Evolutionary conservation across 768 basidiomycete species (phyloP).

Genomic region (Mycena olivaceomarginata): DNA sequence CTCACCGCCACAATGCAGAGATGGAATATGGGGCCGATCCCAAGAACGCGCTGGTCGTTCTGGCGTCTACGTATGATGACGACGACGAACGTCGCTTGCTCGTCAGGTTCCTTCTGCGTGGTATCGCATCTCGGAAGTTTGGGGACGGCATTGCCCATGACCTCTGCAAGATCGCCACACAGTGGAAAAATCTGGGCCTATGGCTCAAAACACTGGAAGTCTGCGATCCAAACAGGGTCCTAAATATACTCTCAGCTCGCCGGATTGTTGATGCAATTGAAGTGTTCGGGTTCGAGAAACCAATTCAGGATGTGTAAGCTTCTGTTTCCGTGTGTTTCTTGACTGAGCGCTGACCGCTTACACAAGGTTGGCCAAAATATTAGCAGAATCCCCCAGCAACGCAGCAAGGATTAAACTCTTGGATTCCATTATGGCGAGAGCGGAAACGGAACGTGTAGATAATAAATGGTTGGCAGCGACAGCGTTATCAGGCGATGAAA

Average conservation of each 20-base stretch:
- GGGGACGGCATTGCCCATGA: conserved; percentile 1
- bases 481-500: conserved; percentile 26
- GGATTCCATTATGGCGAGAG: conserved; percentile 5
- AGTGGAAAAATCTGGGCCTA: conserved; percentile 4
- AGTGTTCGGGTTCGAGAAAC: conserved; percentile 7
- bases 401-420: conserved; percentile 13
- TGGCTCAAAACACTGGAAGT: conserved; percentile 22
- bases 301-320: conserved; percentile 10
- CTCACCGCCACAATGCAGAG: conserved; percentile 13
- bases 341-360: neutral
- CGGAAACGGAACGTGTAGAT: neutral
- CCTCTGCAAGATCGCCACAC: conserved; percentile 10
- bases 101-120: conserved; percentile 23
- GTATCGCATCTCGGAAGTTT: conserved; percentile 11
- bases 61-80: neutral
- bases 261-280: conserved; percentile 22
- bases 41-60: neutral
- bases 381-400: conserved; percentile 8
- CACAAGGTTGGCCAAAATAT: conserved; percentile 1
- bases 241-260: conserved; percentile 5
- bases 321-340: neutral
- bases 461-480: conserved; percentile 25
- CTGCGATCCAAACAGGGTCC: neutral
- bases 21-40: conserved; percentile 20
- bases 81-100: conserved; percentile 12